Base-by-base conservation (phyloP, 73 alveolate genomes). In the Paramecium biaurelia region DNA sequence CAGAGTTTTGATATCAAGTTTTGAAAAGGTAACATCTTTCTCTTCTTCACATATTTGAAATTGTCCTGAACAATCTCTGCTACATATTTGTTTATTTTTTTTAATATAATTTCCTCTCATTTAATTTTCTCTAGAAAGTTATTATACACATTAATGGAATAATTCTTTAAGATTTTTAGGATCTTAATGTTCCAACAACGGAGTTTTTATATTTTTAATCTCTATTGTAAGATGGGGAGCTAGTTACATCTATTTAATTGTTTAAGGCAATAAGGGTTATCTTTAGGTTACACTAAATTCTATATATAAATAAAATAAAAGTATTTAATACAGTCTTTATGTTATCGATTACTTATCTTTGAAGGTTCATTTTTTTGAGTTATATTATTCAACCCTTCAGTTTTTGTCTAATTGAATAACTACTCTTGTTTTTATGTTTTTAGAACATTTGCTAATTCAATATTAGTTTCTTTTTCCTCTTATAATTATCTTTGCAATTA, bases 151-250 rank as follows among this genome's bases (percentile, higher is more conserved):
- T 18, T 74, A 34, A n/a, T 41, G 35, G 38, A 74, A 74, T 32
- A 74, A 74, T 74, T 74, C 87, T 20, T 41, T 74, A 7, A 74
- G 24, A 74, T 74, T 41, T 35, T 74, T 41, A 2, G 87, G 87
- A 5, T 34, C 67, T 21, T 74, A 23, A 9, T 74, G 35, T 5
- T 74, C 87, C 5, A 74, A 30, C 8, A 74, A 12, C 18, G 87
- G 87, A 74, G 87, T 74, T 74, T 41, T 74, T 10, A 74, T 37
- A 18, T 74, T 74, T 74, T 74, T 74, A 23, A 74, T 74, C 59
- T 37, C 57, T 15, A 74, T 74, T 18, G 87, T 74, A 30, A 74
- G 24, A 74, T 74, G 87, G 15, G 87, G 87, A 12, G 37, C 57
- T 37, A 21, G 18, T 74, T 74, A 10, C 34, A 20, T 12, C 56